Evolutionary conservation across 148 eudicot genomes (phyloP).

Genomic region (Polygonum aviculare): DNA sequence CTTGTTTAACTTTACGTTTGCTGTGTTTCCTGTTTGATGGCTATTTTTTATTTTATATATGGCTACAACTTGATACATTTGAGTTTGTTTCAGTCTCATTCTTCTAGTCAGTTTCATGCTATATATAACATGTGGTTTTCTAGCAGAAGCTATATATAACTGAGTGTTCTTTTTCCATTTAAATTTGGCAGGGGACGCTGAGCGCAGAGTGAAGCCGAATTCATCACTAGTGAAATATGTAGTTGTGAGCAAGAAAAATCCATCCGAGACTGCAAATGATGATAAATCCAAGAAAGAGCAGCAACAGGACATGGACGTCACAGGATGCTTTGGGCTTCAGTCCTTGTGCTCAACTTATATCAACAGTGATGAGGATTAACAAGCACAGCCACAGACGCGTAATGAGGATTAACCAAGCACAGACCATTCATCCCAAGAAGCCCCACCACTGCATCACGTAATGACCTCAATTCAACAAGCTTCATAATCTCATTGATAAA

Average conservation of each 20-base stretch:
- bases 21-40: neutral
- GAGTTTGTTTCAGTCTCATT: neutral
- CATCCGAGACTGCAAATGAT: slow-evolving; percentile 4
- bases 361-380: slow-evolving; percentile 45
- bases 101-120: neutral
- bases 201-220: slow-evolving; percentile 26
- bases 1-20: neutral
- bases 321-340: slow-evolving; percentile 28
- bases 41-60: neutral
- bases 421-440: too few relatives aligned
- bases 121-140: neutral
- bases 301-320: slow-evolving; percentile 1
- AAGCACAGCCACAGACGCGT: neutral
- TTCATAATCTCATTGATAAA: too few relatives aligned
- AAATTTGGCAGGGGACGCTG: slow-evolving; percentile 22
- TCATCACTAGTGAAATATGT: slow-evolving; percentile 28
- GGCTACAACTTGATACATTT: neutral
- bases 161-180: neutral
- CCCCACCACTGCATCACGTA: too few relatives aligned
- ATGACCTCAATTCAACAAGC: too few relatives aligned
- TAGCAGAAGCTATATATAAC: neutral
- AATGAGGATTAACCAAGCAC: too few relatives aligned
- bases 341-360: slow-evolving; percentile 52
- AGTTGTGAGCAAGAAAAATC: slow-evolving; percentile 31
- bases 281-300: slow-evolving; percentile 13